phyloP scores from a whole-genome alignment of 2,329 filamentous ascomycete genomes.

The Penicillium sp. region DNA sequence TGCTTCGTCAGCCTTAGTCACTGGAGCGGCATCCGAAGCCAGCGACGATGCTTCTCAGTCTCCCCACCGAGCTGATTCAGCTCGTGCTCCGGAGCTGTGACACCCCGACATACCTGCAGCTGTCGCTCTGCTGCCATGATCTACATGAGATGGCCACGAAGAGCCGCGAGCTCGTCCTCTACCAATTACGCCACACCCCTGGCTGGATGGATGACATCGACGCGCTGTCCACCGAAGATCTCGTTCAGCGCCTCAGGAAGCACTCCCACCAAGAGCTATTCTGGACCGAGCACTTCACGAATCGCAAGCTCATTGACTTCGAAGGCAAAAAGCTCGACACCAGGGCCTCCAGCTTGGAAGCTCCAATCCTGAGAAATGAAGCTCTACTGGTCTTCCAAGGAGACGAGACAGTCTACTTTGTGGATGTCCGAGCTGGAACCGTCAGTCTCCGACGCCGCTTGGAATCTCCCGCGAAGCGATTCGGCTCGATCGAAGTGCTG shows the following conservation, averaged over 20 bases:
- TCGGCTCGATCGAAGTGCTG: constrained; percentile 35
- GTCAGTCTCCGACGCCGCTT: constrained; percentile 20
- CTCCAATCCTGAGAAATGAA: constrained; percentile 18
- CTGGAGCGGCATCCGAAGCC: background rate
- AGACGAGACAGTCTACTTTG: constrained; percentile 31
- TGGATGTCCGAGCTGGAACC: constrained; percentile 21
- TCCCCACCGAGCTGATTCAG: constrained; percentile 45
- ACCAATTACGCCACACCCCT: constrained; percentile 40
- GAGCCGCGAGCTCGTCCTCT: constrained; percentile 38
- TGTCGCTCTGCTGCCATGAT: constrained; percentile 37
- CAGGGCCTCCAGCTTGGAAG: constrained; percentile 35
- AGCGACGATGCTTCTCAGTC: constrained; percentile 31
- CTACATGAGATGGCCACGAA: constrained; percentile 38
- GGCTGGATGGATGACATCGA: constrained; percentile 28
- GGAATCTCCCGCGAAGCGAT: constrained; percentile 24
- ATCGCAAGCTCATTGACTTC: constrained; percentile 32
- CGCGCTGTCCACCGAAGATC: constrained; percentile 20
- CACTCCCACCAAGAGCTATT: constrained; percentile 37
- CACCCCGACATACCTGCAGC: constrained; percentile 41
- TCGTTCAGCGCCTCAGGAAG: constrained; percentile 36
- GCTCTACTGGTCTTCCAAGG: constrained; percentile 34
- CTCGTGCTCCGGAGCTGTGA: constrained; percentile 37
- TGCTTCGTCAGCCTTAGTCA: background rate
- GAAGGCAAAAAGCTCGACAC: constrained; percentile 31
- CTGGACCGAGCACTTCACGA: constrained; percentile 37